Conservation (phyloP, 257 asterid genomes). For the Nicotiana paniculata region DNA sequence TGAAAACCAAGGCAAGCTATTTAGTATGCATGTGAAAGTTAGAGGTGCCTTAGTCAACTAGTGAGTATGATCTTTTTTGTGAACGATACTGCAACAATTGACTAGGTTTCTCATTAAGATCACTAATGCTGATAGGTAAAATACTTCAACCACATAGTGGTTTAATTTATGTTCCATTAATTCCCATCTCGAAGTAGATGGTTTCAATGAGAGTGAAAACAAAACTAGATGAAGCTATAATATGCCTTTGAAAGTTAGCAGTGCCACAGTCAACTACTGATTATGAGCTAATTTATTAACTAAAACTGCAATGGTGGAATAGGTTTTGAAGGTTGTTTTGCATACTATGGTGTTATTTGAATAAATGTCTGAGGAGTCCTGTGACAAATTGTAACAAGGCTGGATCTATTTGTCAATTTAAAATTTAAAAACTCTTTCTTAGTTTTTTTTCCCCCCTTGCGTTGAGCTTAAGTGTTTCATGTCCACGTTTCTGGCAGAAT, state of each 20-base stretch:
- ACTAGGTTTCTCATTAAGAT: background rate
- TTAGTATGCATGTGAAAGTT: background rate
- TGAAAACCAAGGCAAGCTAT: background rate
- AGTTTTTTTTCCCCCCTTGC: background rate
- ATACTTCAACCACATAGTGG: background rate
- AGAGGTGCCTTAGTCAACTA: background rate
- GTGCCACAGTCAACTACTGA: background rate
- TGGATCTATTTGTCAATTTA: background rate
- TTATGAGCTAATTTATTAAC: background rate
- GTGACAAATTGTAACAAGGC: background rate
- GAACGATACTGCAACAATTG: background rate
- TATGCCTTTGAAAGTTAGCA: background rate
- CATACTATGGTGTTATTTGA: background rate
- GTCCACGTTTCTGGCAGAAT: conserved; percentile 29
- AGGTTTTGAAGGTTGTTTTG: background rate
- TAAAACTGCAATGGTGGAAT: background rate
- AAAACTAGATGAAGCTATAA: background rate
- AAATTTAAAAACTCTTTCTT: background rate
- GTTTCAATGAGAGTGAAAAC: background rate
- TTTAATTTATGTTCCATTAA: background rate
- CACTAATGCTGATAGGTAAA: background rate
- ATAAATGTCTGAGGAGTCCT: background rate
- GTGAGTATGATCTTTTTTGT: background rate
- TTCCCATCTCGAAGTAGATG: background rate
- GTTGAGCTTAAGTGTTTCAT: background rate